These are phyloP conservation scores for Skeletonema costatum DNA, from an alignment of 108 stramenopile genomes.

Conservation along the genomic window DNA sequence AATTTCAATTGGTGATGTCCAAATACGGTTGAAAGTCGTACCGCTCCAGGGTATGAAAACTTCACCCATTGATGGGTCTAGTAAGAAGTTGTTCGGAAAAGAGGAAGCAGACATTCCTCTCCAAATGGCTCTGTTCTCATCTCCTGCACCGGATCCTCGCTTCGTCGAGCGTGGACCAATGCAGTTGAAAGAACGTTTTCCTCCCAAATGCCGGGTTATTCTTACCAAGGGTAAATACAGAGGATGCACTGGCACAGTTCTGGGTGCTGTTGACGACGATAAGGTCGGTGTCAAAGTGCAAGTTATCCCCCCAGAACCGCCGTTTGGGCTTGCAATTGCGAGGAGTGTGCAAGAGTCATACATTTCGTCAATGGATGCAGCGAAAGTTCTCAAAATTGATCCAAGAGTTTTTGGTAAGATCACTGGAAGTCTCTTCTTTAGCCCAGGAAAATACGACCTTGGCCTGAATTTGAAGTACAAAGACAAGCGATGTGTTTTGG, in stretches of 20 bases:
- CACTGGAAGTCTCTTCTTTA: constrained; percentile 80
- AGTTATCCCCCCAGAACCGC: constrained; percentile 85
- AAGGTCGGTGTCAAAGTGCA: constrained; percentile 86
- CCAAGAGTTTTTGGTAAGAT: constrained; percentile 84
- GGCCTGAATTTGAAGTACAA: constrained; percentile 93
- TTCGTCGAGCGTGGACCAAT: constrained; percentile 87
- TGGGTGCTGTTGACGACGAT: constrained; percentile 68
- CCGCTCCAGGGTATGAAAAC: constrained; percentile 95
- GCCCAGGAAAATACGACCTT: constrained; percentile 86
- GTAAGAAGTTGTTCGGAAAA: constrained; percentile 88
- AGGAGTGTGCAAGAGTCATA: constrained; percentile 85
- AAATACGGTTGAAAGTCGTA: constrained; percentile 80
- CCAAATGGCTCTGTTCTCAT: constrained; percentile 89
- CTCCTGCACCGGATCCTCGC: constrained; percentile 94
- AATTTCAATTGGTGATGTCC: constrained; percentile 87
- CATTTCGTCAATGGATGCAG: constrained; percentile 77
- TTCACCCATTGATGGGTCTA: constrained; percentile 84
- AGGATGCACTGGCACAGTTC: constrained; percentile 77
- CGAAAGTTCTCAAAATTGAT: constrained; percentile 82
- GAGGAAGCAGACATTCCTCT: constrained; percentile 95
- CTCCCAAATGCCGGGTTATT: constrained; percentile 73
- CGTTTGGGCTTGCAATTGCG: constrained; percentile 91
- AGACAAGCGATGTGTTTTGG: constrained; percentile 83
- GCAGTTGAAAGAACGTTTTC: constrained; percentile 87
- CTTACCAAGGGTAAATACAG: constrained; percentile 69